Base-by-base conservation (phyloP, 1,284 basidiomycete species). In the Cryptococcus sp. region DNA sequence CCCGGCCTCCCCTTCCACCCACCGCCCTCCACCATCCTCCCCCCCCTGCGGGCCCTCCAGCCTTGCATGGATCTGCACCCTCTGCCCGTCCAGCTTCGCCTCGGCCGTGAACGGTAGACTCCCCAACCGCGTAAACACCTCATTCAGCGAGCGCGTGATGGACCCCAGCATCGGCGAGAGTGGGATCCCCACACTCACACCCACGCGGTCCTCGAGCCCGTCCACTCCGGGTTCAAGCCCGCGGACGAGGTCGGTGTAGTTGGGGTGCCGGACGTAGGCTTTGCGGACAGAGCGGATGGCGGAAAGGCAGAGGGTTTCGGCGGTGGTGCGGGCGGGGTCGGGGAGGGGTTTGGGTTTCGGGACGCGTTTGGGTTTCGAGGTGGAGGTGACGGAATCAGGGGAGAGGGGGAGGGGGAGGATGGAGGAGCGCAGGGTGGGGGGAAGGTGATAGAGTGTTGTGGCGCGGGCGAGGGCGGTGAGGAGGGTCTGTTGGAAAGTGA, bases 181-280 rank as follows among this genome's bases (percentile, higher is more conserved):
- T 0, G 81, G 81, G 7, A 80, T 80, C 0, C 80, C 91, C 42
- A 94, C 83, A 28, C 83, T 83, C 43, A 95, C 80, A 1, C 85
- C 84, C 0, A 95, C 88, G 20, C 80, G 80, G n/a, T 82, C 78
- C 35, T 81, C 77, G 11, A 93, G 79, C 2, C 79, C 80, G 37
- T 83, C 81, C 15, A 91, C 76, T 24, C 70, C 77, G 11, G 82
- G 73, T n/a, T 87, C 77, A 35, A 91, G 73, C 13, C 85, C 89
- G 2, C 78, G 75, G 6, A 88, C 80, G 39, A 97, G 86, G 65
- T 91, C 82, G 49, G 86, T 85, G 70, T 91, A 93, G 70, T 91
- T 89, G 15, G 93, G 93, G 79, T 94, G 92, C 55, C 88, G 84
- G 13, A 89, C 89, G 69, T 88, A 94, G 0, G 89, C 85, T 62